Evolutionary conservation across 176 grass and related monocot genomes (phyloP), one percentile per base, ranked within the genome.

Genomic region (Triticum dicoccoides): DNA sequence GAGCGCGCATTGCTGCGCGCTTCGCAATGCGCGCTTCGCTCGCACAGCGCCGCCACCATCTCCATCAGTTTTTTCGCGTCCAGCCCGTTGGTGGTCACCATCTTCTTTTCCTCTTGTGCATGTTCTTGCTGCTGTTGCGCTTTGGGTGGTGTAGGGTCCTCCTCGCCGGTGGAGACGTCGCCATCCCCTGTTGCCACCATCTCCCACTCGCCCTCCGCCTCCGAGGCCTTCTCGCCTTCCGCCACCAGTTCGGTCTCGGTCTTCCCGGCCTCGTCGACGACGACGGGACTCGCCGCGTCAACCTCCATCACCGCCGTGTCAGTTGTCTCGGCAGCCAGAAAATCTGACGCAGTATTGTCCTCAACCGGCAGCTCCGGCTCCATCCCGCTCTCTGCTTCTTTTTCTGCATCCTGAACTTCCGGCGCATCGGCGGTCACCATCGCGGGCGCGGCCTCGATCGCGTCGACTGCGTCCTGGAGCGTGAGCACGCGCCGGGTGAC

Each of bases 391-490:
- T 52, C 54, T 6, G 56, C 18, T 59, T 59, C 7, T 1, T 85
- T 69, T 8, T 9, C 41, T 15, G 44, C 64, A 52, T 4, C 65
- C 1, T 81, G 5, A 45, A 6, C 20, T 65, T 69, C 29, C 0
- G 38, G 21, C 21, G 5, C 17, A 3, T 44, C n/a, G 33, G 8
- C 3, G 20, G 4, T 3, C 54, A 59, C 18, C 18, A 59, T 4
- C 35, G 3, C 21, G 0, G 69, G 21, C 65, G 2, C 41, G 8
- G 81, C 41, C 27, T 87, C 72, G 1, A 98, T 66, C 3, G 91
- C 85, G 67, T 95, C 96, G 5, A 98, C 78, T 6, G 86, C 82
- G 5, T 98, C 91, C 80, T 98, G 95, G 7, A 98, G 82, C 51
- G 77, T 75, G 44, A 98, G 89, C 23, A 93, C 93, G 34, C 65